A percentile compares a stretch with the other conserved stretches of the same genome.
phyloP scores from a whole-genome alignment of 1,284 basidiomycete species.

The Apiotrichum gracile region DNA sequence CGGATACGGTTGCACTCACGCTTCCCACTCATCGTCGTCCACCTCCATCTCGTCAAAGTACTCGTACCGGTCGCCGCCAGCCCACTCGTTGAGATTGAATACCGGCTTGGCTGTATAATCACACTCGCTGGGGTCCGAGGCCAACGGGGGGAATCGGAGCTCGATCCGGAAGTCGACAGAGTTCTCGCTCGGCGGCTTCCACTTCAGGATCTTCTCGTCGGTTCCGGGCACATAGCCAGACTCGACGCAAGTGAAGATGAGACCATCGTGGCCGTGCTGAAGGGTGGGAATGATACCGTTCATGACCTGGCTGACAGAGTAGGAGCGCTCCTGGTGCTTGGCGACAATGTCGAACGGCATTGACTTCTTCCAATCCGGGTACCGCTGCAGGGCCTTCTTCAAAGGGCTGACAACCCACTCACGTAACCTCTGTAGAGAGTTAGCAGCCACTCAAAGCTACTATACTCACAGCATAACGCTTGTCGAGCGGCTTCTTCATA shows the following conservation, averaged over 20 bases:
- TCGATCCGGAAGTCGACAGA: constrained; percentile 95
- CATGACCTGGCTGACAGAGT: constrained; percentile 80
- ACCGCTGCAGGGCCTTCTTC: constrained; percentile 59
- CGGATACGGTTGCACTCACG: constrained; percentile 51
- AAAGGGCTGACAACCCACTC: constrained; percentile 80
- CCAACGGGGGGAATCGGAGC: constrained; percentile 75
- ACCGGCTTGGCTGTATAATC: constrained; percentile 81
- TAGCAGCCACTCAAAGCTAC: background rate
- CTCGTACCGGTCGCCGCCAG: constrained; percentile 63
- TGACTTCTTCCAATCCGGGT: constrained; percentile 56
- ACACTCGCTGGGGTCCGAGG: constrained; percentile 55
- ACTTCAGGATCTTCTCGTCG: constrained; percentile 88
- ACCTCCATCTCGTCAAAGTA: constrained; percentile 83
- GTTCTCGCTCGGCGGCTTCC: constrained; percentile 98
- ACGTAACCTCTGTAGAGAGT: constrained; percentile 60
- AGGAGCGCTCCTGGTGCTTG: constrained; percentile 84
- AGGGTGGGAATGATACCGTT: constrained; percentile 75
- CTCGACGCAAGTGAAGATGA: constrained; percentile 91
- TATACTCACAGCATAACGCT: constrained; percentile 76
- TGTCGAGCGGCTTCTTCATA: constrained; percentile 73
- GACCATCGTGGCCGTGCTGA: constrained; percentile 89
- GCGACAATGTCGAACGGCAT: constrained; percentile 86
- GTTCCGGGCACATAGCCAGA: constrained; percentile 84
- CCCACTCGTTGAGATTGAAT: constrained; percentile 75
- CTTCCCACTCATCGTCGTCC: constrained; percentile 87